phyloP scores from a whole-genome alignment of 495 filamentous ascomycete species.

The Apodospora peruviana region DNA sequence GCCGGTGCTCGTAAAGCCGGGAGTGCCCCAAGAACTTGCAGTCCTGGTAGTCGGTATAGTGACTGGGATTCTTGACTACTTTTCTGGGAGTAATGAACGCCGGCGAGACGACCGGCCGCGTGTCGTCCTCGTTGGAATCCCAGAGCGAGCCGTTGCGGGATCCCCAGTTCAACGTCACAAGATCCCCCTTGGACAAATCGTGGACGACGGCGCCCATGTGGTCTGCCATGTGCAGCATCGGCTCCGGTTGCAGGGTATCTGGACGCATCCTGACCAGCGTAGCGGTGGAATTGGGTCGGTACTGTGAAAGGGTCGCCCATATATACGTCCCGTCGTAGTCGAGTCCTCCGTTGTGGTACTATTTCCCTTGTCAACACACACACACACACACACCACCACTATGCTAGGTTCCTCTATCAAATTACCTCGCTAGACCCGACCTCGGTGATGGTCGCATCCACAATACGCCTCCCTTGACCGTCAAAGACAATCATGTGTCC shows the following conservation, averaged over 20 bases:
- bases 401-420: background rate
- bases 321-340: slow-evolving; percentile 37
- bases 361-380: too few species aligned
- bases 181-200: slow-evolving; percentile 18
- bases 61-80: slow-evolving; percentile 19
- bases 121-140: slow-evolving; percentile 5
- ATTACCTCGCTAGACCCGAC: slow-evolving; percentile 12
- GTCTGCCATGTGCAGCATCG: slow-evolving; percentile 22
- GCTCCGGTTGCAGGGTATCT: slow-evolving; percentile 17
- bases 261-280: slow-evolving; percentile 29
- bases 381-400: too few species aligned
- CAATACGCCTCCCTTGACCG: slow-evolving; percentile 25
- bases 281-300: slow-evolving; percentile 33
- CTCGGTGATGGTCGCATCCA: slow-evolving; percentile 27
- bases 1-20: slow-evolving; percentile 7
- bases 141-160: slow-evolving; percentile 25
- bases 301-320: slow-evolving; percentile 30
- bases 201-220: slow-evolving; percentile 32
- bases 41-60: slow-evolving; percentile 34
- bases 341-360: slow-evolving; percentile 32
- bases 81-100: slow-evolving; percentile 19
- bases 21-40: slow-evolving; percentile 36
- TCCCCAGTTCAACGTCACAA: slow-evolving; percentile 34
- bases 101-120: slow-evolving; percentile 16
- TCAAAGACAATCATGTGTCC: slow-evolving; percentile 31